Conservation (phyloP, 176 grass and related monocot genomes). For the Musa acuminata region DNA sequence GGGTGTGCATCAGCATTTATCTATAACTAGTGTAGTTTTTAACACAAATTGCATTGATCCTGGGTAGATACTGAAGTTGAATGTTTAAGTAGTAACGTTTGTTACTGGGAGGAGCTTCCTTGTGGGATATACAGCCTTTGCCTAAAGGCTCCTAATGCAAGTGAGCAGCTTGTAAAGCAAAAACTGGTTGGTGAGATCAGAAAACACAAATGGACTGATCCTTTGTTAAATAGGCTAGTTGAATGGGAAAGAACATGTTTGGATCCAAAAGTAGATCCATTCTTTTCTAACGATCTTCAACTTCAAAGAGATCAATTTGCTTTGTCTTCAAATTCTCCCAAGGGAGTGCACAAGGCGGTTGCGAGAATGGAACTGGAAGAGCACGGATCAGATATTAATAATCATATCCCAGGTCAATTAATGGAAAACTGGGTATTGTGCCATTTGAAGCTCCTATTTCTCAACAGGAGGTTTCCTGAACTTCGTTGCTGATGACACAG, state of each 20-base stretch:
- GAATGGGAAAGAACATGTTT: conserved; percentile 52
- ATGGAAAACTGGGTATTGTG: conserved; percentile 13
- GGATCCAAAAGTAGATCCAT: conserved; percentile 28
- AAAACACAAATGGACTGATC: conserved; percentile 50
- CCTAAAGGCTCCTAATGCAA: conserved; percentile 26
- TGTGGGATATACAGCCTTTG: conserved; percentile 70
- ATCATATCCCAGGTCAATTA: conserved; percentile 10
- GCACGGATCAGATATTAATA: conserved; percentile 24
- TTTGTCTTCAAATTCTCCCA: conserved; percentile 13
- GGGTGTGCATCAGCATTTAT: conserved; percentile 3
- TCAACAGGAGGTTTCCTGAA: background rate
- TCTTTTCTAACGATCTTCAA: background rate
- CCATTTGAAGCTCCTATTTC: conserved; percentile 18
- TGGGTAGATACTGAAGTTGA: conserved; percentile 24
- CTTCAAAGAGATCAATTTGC: conserved; percentile 9
- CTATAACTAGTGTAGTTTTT: conserved; percentile 24
- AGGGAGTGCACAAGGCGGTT: conserved; percentile 10
- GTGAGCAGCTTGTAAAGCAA: conserved; percentile 21
- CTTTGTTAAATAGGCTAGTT: conserved; percentile 49
- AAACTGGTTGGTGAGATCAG: conserved; percentile 31
- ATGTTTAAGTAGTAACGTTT: conserved; percentile 5
- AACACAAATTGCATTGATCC: conserved; percentile 22
- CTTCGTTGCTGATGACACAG: conserved; percentile 19
- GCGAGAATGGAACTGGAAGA: background rate
- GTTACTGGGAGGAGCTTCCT: conserved; percentile 80